phyloP scores from a whole-genome alignment of 1,139 yeast species.

The Candida pseudoviswanathii region DNA sequence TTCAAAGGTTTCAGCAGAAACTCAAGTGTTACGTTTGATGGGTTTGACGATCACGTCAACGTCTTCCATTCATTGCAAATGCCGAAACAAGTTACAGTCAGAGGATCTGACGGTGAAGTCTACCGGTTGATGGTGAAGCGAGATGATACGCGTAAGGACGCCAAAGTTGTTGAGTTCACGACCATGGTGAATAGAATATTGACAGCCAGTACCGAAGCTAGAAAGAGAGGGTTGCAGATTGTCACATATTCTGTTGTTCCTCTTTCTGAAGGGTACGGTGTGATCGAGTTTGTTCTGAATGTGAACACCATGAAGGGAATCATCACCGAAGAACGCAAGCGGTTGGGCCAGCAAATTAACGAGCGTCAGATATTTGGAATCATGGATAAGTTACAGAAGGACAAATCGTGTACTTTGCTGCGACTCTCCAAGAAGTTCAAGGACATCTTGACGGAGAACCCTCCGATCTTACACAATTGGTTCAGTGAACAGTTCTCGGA shows the following conservation, averaged over 20 bases:
- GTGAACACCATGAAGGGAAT: slow-evolving; percentile 80
- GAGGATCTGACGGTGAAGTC: slow-evolving; percentile 74
- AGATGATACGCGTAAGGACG: slow-evolving; percentile 95
- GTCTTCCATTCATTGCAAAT: slow-evolving; percentile 81
- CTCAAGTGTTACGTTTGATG: slow-evolving; percentile 53
- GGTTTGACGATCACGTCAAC: slow-evolving; percentile 63
- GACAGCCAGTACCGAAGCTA: slow-evolving; percentile 66
- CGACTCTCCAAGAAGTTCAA: slow-evolving; percentile 32
- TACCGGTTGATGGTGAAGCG: slow-evolving; percentile 82
- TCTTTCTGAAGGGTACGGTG: slow-evolving; percentile 81
- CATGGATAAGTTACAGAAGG: slow-evolving; percentile 44
- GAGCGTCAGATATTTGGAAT: slow-evolving; percentile 38
- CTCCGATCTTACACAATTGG: slow-evolving; percentile 87
- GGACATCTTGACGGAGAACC: slow-evolving; percentile 43
- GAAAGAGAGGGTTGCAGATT: slow-evolving; percentile 69
- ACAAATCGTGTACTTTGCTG: slow-evolving; percentile 16
- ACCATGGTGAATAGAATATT: slow-evolving; percentile 80
- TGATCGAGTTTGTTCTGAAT: slow-evolving; percentile 90
- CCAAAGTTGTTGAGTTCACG: slow-evolving; percentile 91
- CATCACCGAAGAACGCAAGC: slow-evolving; percentile 47
- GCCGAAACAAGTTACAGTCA: slow-evolving; percentile 76
- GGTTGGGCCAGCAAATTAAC: slow-evolving; percentile 32
- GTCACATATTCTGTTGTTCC: slow-evolving; percentile 90
- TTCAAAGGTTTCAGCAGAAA: slow-evolving; percentile 57
- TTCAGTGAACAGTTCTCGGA: slow-evolving; percentile 87